These are phyloP conservation scores for Biscutella laevigata DNA, from an alignment of 441 rosid genomes.

Conservation along the genomic window DNA sequence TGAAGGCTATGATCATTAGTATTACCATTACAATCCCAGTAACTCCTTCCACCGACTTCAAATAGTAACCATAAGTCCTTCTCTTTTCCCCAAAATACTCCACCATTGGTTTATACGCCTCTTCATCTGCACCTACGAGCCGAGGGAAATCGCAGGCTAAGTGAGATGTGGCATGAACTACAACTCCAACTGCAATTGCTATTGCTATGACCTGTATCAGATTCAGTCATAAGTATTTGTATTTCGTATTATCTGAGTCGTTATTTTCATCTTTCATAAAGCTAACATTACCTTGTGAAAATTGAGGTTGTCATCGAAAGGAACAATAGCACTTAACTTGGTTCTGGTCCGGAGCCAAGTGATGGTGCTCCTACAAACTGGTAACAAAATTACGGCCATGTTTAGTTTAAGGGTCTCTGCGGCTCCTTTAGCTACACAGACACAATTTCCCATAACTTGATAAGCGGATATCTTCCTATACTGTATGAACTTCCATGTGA, in stretches of 20 bases:
- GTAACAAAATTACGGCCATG: constrained; percentile 55
- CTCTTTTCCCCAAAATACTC: constrained; percentile 40
- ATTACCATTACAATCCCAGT: constrained; percentile 48
- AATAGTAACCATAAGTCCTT: constrained; percentile 36
- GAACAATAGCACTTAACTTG: constrained; percentile 33
- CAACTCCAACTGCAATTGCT: constrained; percentile 41
- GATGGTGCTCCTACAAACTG: constrained; percentile 53
- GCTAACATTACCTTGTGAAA: constrained; percentile 44
- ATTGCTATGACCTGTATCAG: constrained; percentile 42
- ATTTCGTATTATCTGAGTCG: neutral
- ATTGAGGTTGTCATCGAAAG: constrained; percentile 61
- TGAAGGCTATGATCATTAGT: constrained; percentile 52
- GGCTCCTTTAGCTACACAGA: constrained; percentile 59
- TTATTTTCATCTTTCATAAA: neutral
- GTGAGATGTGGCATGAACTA: constrained; percentile 38
- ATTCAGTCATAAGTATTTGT: neutral
- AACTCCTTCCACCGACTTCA: constrained; percentile 41
- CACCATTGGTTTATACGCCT: constrained; percentile 36
- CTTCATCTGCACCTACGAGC: constrained; percentile 34
- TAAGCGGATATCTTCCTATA: constrained; percentile 36
- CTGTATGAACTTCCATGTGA: constrained; percentile 41
- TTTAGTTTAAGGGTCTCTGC: constrained; percentile 62
- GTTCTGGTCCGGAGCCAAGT: constrained; percentile 61
- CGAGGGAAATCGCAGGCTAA: constrained; percentile 56
- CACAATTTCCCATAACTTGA: constrained; percentile 45